phyloP scores from a whole-genome alignment of 306 rosid genomes.

The Ziziphus jujuba region DNA sequence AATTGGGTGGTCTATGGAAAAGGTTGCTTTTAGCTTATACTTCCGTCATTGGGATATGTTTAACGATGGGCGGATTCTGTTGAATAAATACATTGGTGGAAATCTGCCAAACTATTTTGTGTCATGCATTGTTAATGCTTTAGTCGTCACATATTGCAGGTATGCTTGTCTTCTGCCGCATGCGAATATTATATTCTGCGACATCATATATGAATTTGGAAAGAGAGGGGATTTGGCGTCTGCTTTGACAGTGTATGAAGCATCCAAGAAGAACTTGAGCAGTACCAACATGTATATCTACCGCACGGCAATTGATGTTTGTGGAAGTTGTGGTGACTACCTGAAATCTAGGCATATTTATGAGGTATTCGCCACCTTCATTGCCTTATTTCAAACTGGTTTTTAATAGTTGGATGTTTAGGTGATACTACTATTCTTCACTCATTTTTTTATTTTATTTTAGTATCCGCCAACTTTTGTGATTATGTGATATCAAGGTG shows the following conservation, averaged over 20 bases:
- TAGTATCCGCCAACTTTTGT: too few relatives aligned
- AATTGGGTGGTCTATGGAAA: background rate
- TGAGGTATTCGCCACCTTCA: conserved; percentile 56
- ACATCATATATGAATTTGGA: conserved; percentile 72
- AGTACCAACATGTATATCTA: conserved; percentile 72
- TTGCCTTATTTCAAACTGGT: conserved; percentile 14
- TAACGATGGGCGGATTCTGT: conserved; percentile 1
- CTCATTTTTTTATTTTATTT: too few relatives aligned
- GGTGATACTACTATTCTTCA: background rate
- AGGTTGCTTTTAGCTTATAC: conserved; percentile 20
- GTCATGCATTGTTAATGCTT: conserved; percentile 10
- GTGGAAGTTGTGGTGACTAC: conserved; percentile 80
- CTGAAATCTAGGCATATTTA: conserved; percentile 84
- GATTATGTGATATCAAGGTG: background rate
- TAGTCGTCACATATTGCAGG: conserved; percentile 49
- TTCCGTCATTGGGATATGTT: background rate
- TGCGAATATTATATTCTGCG: conserved; percentile 59
- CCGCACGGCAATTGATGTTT: conserved; percentile 75
- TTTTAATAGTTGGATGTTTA: background rate
- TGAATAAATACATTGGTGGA: background rate
- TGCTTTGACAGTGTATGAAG: conserved; percentile 73
- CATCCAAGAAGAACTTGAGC: conserved; percentile 46
- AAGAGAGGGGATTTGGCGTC: conserved; percentile 65
- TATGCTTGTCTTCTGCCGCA: conserved; percentile 83
- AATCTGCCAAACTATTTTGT: conserved; percentile 2